Evolutionary conservation across 441 rosid species (phyloP).

Genomic region (Erysimum cheiri): DNA sequence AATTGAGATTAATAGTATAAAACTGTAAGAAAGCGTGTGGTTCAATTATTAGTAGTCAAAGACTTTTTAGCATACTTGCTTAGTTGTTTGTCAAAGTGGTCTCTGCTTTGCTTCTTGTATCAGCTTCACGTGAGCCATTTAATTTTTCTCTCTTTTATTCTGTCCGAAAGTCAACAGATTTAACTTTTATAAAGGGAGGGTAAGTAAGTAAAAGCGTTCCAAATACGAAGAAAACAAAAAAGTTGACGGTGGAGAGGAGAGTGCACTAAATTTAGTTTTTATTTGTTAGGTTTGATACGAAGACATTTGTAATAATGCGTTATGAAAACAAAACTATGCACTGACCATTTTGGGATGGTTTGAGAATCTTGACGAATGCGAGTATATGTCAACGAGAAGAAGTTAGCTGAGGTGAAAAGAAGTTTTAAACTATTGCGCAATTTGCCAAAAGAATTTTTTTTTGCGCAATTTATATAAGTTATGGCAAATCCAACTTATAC

Average conservation of each 20-base stretch:
- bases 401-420: constrained; percentile 24
- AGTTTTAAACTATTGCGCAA: neutral
- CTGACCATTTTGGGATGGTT: constrained; percentile 23
- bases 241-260: constrained; percentile 18
- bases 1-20: neutral
- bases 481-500: neutral
- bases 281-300: constrained; percentile 4
- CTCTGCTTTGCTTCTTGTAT: constrained; percentile 41
- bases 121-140: constrained; percentile 46
- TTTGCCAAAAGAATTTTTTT: neutral
- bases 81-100: constrained; percentile 43
- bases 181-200: constrained; percentile 30
- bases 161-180: constrained; percentile 33
- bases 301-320: constrained; percentile 12
- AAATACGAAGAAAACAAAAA: neutral
- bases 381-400: constrained; percentile 37
- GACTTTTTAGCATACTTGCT: constrained; percentile 42
- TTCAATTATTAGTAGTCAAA: constrained; percentile 38
- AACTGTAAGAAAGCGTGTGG: constrained; percentile 36
- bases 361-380: constrained; percentile 32
- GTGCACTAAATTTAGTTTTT: constrained; percentile 2
- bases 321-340: constrained; percentile 9
- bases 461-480: neutral
- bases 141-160: constrained; percentile 2
- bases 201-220: constrained; percentile 23